Percentiles rank a stretch among this genome's conserved stretches.
Evolutionary conservation across 345 rosid species (phyloP).

Genomic region (Trapa incisa): DNA sequence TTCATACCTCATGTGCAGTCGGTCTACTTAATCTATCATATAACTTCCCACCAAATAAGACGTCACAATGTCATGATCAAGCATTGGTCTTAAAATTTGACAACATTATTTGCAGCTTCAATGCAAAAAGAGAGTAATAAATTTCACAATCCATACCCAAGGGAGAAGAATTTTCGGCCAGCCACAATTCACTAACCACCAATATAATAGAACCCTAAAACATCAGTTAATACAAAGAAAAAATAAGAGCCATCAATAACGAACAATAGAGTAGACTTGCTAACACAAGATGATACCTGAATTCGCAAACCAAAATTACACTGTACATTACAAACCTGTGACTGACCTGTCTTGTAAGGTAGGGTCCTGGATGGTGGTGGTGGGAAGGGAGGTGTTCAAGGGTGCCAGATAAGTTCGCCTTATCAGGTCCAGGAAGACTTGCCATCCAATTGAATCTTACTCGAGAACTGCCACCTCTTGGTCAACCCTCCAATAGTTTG

Average conservation of each 20-base stretch:
- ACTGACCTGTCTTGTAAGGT: background rate
- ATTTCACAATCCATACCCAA: background rate
- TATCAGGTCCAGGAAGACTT: background rate
- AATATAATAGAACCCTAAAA: background rate
- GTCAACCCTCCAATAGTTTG: conserved; percentile 94
- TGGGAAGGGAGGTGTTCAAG: no score
- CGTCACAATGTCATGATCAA: background rate
- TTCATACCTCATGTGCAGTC: no score
- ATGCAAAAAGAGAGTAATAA: background rate
- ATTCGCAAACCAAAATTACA: conserved; percentile 11
- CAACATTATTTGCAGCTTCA: background rate
- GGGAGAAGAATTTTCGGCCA: background rate
- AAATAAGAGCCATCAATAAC: conserved; percentile 5
- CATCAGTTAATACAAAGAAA: conserved; percentile 4
- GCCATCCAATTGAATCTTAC: conserved; percentile 17
- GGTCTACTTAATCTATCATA: no score
- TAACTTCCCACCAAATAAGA: no score
- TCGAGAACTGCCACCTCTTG: conserved; percentile 79
- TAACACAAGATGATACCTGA: conserved; percentile 2
- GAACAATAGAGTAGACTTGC: conserved; percentile 3
- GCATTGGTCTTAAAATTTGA: background rate
- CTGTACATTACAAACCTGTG: conserved; percentile 12
- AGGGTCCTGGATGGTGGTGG: background rate
- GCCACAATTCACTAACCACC: background rate
- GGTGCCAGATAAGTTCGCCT: no score